phyloP scores from a whole-genome alignment of 2,329 filamentous ascomycete genomes.

The Arthroderma uncinatum region DNA sequence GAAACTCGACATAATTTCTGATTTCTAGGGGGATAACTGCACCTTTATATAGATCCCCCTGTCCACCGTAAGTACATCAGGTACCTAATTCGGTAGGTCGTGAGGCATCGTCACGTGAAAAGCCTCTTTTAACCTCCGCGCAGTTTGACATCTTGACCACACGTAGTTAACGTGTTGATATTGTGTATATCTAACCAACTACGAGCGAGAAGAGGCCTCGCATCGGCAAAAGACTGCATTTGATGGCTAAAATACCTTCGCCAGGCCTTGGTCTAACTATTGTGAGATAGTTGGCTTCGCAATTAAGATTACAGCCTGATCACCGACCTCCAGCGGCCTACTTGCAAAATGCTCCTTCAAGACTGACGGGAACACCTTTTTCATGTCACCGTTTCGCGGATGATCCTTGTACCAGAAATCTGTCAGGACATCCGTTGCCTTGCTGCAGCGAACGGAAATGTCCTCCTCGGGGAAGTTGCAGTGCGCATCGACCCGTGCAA shows the following conservation, averaged over 20 bases:
- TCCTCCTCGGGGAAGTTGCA: background rate
- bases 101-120: too few relatives aligned
- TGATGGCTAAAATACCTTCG: background rate
- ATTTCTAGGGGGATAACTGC: too few relatives aligned
- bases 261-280: background rate
- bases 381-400: background rate
- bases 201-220: too few relatives aligned
- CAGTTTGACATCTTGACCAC: too few relatives aligned
- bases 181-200: too few relatives aligned
- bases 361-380: constrained; percentile 3
- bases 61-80: too few relatives aligned
- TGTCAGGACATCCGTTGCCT: constrained; percentile 1
- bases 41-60: too few relatives aligned
- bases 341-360: background rate
- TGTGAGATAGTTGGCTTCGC: background rate
- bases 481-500: background rate
- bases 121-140: too few relatives aligned
- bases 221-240: too few relatives aligned
- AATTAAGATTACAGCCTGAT: background rate
- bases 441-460: background rate
- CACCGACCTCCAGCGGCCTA: background rate
- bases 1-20: too few relatives aligned
- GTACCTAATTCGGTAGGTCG: too few relatives aligned
- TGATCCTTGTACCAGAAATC: constrained; percentile 4
- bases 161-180: too few relatives aligned